Evolutionary conservation across 371 early-diverging fungal genomes (phyloP).

Genomic region (Aphelidium insulamus): DNA sequence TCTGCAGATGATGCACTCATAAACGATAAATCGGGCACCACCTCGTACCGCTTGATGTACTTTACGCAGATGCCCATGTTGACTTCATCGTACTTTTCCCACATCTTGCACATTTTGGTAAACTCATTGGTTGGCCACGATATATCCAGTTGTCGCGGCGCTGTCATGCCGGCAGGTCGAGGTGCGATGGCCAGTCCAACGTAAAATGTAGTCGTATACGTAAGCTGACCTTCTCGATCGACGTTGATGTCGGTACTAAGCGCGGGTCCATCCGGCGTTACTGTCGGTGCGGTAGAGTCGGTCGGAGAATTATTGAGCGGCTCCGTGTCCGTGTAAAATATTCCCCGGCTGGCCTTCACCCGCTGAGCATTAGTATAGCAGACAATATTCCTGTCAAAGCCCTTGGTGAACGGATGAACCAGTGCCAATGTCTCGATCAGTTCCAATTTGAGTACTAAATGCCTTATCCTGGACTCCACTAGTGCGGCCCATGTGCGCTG

Average conservation of each 20-base stretch:
- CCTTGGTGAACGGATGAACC: constrained; percentile 82
- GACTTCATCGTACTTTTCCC: constrained; percentile 46
- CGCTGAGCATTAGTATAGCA: constrained; percentile 40
- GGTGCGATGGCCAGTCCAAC: constrained; percentile 49
- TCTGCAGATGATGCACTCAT: too few species aligned
- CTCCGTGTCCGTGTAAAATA: constrained; percentile 13
- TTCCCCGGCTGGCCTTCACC: constrained; percentile 35
- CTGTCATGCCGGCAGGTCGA: constrained; percentile 19
- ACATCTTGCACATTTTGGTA: constrained; percentile 41
- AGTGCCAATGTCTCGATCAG: constrained; percentile 41
- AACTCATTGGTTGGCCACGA: constrained; percentile 61
- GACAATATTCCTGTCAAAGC: constrained; percentile 39
- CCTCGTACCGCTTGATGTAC: constrained; percentile 39
- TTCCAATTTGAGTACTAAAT: constrained; percentile 74
- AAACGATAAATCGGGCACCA: too few species aligned
- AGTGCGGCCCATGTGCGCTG: constrained; percentile 69
- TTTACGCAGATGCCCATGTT: constrained; percentile 46
- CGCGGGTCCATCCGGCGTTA: constrained; percentile 4
- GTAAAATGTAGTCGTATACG: constrained; percentile 65
- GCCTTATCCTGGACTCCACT: constrained; percentile 84
- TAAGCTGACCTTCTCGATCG: constrained; percentile 9
- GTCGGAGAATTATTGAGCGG: constrained; percentile 5
- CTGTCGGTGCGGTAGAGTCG: not conserved
- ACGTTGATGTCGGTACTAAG: constrained; percentile 9
- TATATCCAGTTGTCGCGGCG: constrained; percentile 35